Conservation (phyloP, 345 rosid species). For the Bruguiera sexangula region DNA sequence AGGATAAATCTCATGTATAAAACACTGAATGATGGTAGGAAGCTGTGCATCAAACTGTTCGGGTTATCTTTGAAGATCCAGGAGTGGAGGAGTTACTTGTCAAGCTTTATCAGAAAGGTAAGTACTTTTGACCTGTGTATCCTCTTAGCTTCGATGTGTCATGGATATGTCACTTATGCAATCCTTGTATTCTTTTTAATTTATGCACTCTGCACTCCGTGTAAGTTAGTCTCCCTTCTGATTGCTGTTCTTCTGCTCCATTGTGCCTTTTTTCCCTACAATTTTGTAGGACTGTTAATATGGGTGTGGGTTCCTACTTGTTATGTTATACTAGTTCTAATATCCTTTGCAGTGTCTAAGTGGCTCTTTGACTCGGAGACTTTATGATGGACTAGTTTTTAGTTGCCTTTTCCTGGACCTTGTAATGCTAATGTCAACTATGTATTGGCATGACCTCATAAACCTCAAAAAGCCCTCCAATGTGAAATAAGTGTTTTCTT, state of each 20-base stretch:
- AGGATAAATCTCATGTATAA: neutral
- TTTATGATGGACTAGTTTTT: no score
- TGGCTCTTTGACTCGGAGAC: no score
- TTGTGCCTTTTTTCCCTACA: no score
- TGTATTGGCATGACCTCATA: neutral
- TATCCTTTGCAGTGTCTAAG: no score
- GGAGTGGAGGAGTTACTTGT: constrained; percentile 93
- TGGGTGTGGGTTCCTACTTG: no score
- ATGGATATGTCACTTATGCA: neutral
- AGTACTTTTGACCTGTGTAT: neutral
- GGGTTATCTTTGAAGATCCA: constrained; percentile 95
- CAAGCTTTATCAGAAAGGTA: constrained; percentile 95
- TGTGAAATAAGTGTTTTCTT: no score
- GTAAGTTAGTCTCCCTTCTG: neutral
- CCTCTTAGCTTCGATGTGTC: neutral
- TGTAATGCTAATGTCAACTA: neutral
- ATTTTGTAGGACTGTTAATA: no score
- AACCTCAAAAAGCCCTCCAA: no score
- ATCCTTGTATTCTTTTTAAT: neutral
- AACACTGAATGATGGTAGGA: constrained; percentile 52
- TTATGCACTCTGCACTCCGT: neutral
- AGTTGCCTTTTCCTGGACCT: neutral
- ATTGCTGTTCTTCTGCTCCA: neutral
- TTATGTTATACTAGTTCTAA: no score
- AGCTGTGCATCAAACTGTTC: constrained; percentile 87